A percentile compares a stretch with the other conserved stretches of the same genome.
These are phyloP conservation scores for Colletotrichum gigasporum DNA, from an alignment of 2,329 filamentous ascomycete species.

Conservation along the genomic window DNA sequence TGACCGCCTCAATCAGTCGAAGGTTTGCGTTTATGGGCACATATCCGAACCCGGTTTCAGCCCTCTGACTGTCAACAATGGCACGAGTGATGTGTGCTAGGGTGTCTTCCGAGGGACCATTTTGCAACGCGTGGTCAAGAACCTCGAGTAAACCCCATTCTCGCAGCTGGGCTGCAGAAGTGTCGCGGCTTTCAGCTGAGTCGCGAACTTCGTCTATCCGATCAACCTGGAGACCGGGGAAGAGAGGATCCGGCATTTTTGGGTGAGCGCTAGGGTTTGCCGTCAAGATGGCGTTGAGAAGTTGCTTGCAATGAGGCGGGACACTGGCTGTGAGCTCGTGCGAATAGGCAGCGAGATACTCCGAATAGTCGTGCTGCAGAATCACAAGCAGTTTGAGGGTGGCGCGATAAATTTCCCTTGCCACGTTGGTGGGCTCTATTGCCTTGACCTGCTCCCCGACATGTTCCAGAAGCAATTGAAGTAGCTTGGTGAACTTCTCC, in stretches of 20 bases:
- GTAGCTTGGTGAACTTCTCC: conserved; percentile 76
- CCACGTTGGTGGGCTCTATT: conserved; percentile 71
- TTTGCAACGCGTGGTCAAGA: conserved; percentile 66
- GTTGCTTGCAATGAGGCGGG: conserved; percentile 83
- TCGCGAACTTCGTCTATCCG: conserved; percentile 78
- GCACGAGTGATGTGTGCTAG: conserved; percentile 81
- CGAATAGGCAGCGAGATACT: conserved; percentile 90
- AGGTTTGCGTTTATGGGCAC: conserved; percentile 75
- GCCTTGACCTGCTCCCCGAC: conserved; percentile 84
- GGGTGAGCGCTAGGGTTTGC: conserved; percentile 75
- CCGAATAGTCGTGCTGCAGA: conserved; percentile 92
- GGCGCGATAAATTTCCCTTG: conserved; percentile 86
- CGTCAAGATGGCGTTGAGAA: conserved; percentile 88
- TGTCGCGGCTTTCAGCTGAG: conserved; percentile 70
- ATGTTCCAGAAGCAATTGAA: conserved; percentile 77
- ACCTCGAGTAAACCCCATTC: conserved; percentile 66
- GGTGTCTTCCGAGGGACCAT: conserved; percentile 74
- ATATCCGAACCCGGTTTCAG: conserved; percentile 72
- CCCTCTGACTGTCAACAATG: conserved; percentile 68
- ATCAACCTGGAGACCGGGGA: conserved; percentile 79
- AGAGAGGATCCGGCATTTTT: conserved; percentile 79
- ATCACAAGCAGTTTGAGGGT: conserved; percentile 84
- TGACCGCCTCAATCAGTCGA: conserved; percentile 79
- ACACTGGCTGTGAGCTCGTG: conserved; percentile 83
- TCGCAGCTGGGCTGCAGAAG: conserved; percentile 66